Base-by-base conservation (phyloP, 1,139 yeast species). In the Diutina mesorugosa region DNA sequence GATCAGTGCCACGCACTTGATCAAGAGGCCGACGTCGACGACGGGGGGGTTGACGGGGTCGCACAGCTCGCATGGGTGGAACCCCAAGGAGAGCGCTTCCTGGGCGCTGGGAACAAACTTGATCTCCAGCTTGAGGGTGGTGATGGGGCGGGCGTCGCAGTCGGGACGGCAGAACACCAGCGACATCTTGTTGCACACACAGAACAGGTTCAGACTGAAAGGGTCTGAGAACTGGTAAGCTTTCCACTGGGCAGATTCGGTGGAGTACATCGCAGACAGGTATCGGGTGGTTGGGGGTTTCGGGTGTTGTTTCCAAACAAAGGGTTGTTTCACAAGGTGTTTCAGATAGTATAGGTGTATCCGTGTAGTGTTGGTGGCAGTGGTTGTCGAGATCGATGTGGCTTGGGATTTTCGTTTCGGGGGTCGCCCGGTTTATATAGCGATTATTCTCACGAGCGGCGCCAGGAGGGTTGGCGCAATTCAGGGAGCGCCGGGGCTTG, bases 191-290 rank as follows among this genome's bases (percentile, higher is more conserved):
- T 80, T 78, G 63, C 82, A 77, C 29, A 82, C 84, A 55, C 68
- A 67, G 62, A 83, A 84, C 28, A 80, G 69, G 32, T 79, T 80
- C 1, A 84, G 78, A 10, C 88, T 85, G 63, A 81, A 83, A 1
- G 89, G 89, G 65, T 84, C 89, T 59, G 79, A 74, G 65, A 81
- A 81, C 64, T 82, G 85, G 66, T 81, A 83, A 1, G 88, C 88
- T 59, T 78, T 81, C 86, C 86, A 81, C 62, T 76, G 81, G 54
- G 80, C 69, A 35, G 72, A 66, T 51, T 79, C 83, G 6, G 78
- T 67, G 2, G 72, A 63, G 65, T 81, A 81, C 10, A 70, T 69
- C 79, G 47, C 16, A 35, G 41, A 41, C 7, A 9, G 47, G 7
- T 45, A 9, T 45, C 26, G 16, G 41, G 41, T 35, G 41, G 46